Base-by-base conservation (phyloP, 257 asterid genomes). In the Solanum infundibuliforme region DNA sequence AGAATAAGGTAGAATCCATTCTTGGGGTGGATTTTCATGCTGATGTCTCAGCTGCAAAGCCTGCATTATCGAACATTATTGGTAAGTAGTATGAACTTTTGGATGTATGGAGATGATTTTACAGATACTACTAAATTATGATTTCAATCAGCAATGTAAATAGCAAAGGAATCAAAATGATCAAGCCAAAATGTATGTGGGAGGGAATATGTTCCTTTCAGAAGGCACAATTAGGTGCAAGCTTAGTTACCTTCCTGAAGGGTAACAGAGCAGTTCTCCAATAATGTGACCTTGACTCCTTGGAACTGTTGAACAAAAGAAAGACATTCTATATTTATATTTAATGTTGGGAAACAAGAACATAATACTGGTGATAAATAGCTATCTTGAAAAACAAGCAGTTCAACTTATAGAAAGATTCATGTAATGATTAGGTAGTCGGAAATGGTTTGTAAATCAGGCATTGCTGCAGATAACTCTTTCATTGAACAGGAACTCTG, bases 211-310 rank as follows among this genome's bases (percentile, higher is more conserved):
- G 43, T 31, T 81, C 69, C 25, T 82, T 48, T 82, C 25, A 2
- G 43, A 48, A 31, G 86, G 25, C 43, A 82, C 25, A 23, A 16
- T 43, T 79, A 0, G 43, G 21, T 82, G 9, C 43, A 29, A 48
- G 85, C 20, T 48, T 82, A 25, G 69, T 83, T 88, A 92, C 96
- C 98, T 92, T 93, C 86, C 91, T 90, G 71, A 92, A 91, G 75
- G 96, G 94, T 83, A 93, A 91, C 72, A 73, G 88, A 60, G 95
- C 93, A 14, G 90, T 87, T 86, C 88, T 93, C 96, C 95, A 94
- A 79, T 95, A 93, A 48, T 29, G 92, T 23, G 91, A 87, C 91
- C 87, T 93, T 32, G 89, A 89, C 62, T 76, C 46, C 72, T 79
- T 72, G 25, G 84, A 73, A 73, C 84, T 86, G 88, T 16, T 34